Evolutionary conservation across 495 filamentous ascomycete species (phyloP).

Genomic region (Massariosphaeria phaeospora): DNA sequence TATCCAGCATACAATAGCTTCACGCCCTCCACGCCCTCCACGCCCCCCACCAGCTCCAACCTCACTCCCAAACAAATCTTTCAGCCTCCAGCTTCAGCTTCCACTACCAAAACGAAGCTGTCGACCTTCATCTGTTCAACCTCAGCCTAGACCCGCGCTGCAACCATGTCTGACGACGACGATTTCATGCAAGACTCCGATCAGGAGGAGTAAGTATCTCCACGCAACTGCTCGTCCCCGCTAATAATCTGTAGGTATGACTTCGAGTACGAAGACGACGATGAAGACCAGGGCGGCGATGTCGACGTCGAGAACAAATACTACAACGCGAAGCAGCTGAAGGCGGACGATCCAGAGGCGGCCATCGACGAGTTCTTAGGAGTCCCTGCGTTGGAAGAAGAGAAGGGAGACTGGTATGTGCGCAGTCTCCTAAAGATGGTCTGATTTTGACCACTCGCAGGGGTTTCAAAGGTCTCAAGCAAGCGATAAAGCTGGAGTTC

Average conservation of each 20-base stretch:
- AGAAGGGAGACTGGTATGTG: slow-evolving; percentile 84
- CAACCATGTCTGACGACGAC: slow-evolving; percentile 87
- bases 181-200: slow-evolving; percentile 99
- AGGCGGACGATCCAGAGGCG: slow-evolving; percentile 76
- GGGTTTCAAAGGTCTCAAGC: slow-evolving; percentile 97
- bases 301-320: slow-evolving; percentile 99
- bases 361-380: slow-evolving; percentile 88
- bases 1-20: no score
- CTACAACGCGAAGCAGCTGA: slow-evolving; percentile 98
- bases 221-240: not conserved
- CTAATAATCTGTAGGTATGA: slow-evolving; percentile 62
- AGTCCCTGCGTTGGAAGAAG: slow-evolving; percentile 73
- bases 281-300: slow-evolving; percentile 80
- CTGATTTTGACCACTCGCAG: slow-evolving; percentile 37
- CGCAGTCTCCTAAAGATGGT: not conserved
- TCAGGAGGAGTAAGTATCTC: slow-evolving; percentile 63
- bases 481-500: slow-evolving; percentile 96
- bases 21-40: not conserved
- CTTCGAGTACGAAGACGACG: slow-evolving; percentile 90
- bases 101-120: no score
- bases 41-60: not conserved
- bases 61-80: not conserved
- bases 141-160: not conserved
- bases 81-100: not conserved
- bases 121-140: no score